A percentile compares a stretch with the other conserved stretches of the same genome.
Evolutionary conservation across 75 land plant genomes (phyloP).

Genomic region (Cupressus sempervirens): DNA sequence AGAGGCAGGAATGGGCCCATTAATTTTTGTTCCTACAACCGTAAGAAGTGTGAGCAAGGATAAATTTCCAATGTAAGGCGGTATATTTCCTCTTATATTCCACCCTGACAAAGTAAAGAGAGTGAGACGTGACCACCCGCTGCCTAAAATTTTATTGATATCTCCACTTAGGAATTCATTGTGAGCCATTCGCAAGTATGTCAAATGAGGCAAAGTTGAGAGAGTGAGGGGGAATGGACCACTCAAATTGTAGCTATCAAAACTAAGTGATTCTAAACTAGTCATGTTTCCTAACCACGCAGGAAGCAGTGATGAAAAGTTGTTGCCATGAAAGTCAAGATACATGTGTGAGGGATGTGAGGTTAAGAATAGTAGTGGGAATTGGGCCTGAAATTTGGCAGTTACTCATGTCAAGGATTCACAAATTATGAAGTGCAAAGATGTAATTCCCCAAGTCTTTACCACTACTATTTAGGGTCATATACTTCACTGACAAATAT

Average conservation of each 20-base stretch:
- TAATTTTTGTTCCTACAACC: neutral
- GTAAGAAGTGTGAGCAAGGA: neutral
- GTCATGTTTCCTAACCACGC: neutral
- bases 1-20: neutral
- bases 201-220: neutral
- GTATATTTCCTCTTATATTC: neutral
- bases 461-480: neutral
- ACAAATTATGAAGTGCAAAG: neutral
- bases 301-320: neutral
- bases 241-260: neutral
- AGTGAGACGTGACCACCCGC: neutral
- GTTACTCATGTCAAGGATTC: neutral
- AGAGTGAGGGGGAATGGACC: neutral
- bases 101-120: neutral
- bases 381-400: neutral
- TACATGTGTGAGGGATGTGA: neutral
- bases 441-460: neutral
- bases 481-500: neutral
- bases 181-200: neutral
- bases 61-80: neutral
- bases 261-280: neutral
- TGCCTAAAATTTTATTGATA: neutral
- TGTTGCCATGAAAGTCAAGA: neutral
- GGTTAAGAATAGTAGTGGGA: neutral
- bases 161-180: neutral